phyloP scores from a whole-genome alignment of 345 rosid genomes.

The Schrenkiella parvula region DNA sequence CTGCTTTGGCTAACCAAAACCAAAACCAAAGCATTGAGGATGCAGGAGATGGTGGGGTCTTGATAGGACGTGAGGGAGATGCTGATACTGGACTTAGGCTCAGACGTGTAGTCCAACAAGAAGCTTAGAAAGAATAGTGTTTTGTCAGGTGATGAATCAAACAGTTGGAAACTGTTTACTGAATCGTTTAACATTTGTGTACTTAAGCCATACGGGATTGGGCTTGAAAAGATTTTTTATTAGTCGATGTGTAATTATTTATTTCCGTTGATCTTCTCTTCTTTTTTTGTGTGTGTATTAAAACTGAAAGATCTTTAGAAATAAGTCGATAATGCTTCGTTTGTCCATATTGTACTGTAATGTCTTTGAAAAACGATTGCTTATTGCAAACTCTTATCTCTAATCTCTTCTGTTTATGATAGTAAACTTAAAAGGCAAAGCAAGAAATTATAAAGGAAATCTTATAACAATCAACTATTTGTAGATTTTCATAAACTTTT shows the following conservation, averaged over 20 bases:
- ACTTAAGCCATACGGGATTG: background rate
- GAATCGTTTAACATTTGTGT: slow-evolving; percentile 14
- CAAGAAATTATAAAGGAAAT: too few relatives aligned
- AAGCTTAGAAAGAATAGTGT: slow-evolving; percentile 21
- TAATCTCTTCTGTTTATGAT: background rate
- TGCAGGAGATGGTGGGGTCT: slow-evolving; percentile 25
- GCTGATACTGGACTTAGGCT: slow-evolving; percentile 54
- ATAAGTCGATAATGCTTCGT: background rate
- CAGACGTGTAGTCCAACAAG: slow-evolving; percentile 46
- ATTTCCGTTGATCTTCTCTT: background rate
- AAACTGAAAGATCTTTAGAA: background rate
- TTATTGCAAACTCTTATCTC: background rate
- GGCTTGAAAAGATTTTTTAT: slow-evolving; percentile 3
- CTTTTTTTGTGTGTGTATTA: background rate
- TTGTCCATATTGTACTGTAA: background rate
- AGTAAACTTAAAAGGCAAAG: too few relatives aligned
- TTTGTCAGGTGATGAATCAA: background rate
- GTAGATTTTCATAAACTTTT: background rate
- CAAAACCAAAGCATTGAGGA: slow-evolving; percentile 32
- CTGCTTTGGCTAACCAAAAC: slow-evolving; percentile 26
- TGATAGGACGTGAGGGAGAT: slow-evolving; percentile 44
- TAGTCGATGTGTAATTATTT: slow-evolving; percentile 29
- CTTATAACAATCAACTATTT: too few relatives aligned
- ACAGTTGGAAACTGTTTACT: background rate
- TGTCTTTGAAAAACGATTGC: background rate